phyloP scores from a whole-genome alignment of 2,329 filamentous ascomycete species.

The Conoideocrella luteorostrata region DNA sequence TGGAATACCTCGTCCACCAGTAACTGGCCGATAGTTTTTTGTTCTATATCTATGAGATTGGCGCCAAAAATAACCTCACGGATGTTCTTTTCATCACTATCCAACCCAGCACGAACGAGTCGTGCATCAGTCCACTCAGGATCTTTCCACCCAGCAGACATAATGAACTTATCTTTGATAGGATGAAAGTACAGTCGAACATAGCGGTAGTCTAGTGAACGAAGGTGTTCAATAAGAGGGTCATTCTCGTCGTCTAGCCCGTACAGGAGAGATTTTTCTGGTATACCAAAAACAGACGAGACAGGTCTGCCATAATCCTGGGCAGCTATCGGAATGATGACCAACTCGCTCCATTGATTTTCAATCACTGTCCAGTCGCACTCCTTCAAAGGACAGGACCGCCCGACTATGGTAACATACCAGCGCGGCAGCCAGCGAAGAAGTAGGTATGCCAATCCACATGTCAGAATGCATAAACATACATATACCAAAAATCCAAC shows the following conservation, averaged over 20 bases:
- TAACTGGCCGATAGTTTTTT: constrained; percentile 77
- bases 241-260: constrained; percentile 58
- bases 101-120: constrained; percentile 69
- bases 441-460: constrained; percentile 75
- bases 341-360: constrained; percentile 95
- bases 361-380: constrained; percentile 92
- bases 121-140: constrained; percentile 77
- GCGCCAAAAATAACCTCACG: constrained; percentile 82
- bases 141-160: constrained; percentile 90
- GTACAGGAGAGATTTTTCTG: constrained; percentile 52
- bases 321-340: constrained; percentile 60
- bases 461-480: constrained; percentile 61
- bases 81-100: constrained; percentile 78
- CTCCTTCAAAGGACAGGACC: constrained; percentile 58
- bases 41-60: constrained; percentile 87
- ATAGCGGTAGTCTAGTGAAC: constrained; percentile 85
- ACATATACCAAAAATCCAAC: constrained; percentile 65
- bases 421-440: constrained; percentile 86
- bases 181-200: constrained; percentile 91
- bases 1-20: constrained; percentile 72
- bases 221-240: constrained; percentile 67
- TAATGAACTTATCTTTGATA: constrained; percentile 77
- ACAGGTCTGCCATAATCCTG: constrained; percentile 47
- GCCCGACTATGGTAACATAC: constrained; percentile 72
- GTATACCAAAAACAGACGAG: constrained; percentile 60